A percentile compares a stretch with the other conserved stretches of the same genome.
Evolutionary conservation across 2,329 filamentous ascomycete genomes (phyloP).

Genomic region (Arthrobotrys sinensis): DNA sequence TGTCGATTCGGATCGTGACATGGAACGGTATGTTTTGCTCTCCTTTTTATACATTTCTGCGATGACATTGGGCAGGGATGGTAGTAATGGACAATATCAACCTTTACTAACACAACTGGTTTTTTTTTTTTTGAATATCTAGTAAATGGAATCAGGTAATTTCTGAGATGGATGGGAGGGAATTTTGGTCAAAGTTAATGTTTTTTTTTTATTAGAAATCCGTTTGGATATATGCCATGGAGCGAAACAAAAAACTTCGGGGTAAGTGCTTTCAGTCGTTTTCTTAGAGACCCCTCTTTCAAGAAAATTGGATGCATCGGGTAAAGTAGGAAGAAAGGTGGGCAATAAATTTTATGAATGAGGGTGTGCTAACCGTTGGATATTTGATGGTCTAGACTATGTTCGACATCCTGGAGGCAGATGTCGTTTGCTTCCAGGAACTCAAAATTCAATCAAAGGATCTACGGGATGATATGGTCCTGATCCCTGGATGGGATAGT

Average conservation of each 20-base stretch:
- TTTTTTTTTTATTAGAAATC: slow-evolving; percentile 75
- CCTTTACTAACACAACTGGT: not conserved
- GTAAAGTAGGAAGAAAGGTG: not conserved
- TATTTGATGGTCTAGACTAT: slow-evolving; percentile 75
- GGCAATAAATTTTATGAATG: slow-evolving; percentile 6
- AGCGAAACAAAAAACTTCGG: slow-evolving; percentile 78
- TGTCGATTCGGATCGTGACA: slow-evolving; percentile 85
- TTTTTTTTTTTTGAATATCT: slow-evolving; percentile 44
- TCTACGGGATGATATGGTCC: slow-evolving; percentile 92
- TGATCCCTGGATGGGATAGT: slow-evolving; percentile 95
- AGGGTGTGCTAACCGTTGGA: not conserved
- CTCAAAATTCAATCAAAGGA: slow-evolving; percentile 96
- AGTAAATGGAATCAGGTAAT: slow-evolving; percentile 85
- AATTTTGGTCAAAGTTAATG: not conserved
- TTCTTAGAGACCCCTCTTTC: not conserved
- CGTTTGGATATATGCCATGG: slow-evolving; percentile 89
- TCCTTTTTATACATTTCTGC: slow-evolving; percentile 1
- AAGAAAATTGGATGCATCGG: too few species aligned
- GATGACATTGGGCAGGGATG: not conserved
- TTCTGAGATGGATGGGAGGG: not conserved
- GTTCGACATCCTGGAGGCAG: slow-evolving; percentile 93
- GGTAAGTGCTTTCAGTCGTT: slow-evolving; percentile 68
- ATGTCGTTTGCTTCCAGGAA: slow-evolving; percentile 96
- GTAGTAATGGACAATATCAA: not conserved
- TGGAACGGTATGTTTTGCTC: slow-evolving; percentile 79